Evolutionary conservation across 2,329 filamentous ascomycete genomes (phyloP), one percentile per base, ranked within the genome.

Genomic region (Hymenoscyphus fraxineus): DNA sequence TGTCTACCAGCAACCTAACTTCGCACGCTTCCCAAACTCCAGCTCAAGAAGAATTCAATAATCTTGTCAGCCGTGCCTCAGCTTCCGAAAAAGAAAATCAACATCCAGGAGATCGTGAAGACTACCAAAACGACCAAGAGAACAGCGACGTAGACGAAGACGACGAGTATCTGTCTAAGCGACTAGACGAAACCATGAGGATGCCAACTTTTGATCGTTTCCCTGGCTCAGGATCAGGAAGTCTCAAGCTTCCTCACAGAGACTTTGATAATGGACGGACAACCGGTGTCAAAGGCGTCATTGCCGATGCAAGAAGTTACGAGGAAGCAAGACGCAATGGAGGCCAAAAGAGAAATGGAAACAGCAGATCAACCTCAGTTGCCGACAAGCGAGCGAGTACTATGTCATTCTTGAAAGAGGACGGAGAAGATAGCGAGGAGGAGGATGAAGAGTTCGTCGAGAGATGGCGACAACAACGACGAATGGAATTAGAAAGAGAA

Each of bases 211-310:
- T 83, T 69, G 82, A 81, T 76, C 57, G 58, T 41, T 32, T 63
- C 79, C 78, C 71, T 79, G 82, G 59, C 75, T 77, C 71, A 75
- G 65, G 81, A 80, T 66, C 67, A 10, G 57, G 65, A 6, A 61
- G 58, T 64, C 77, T 91, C 72, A 83, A 82, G 73, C 84, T 90
- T 66, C 86, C 86, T 15, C 86, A 85, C 10, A 80, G 80, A 13
- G 83, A 81, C 63, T 88, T 89, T 73, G 85, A 91, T 75, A 85
- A 80, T 61, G 88, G 89, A 64, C 84, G 86, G 69, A 88, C 90
- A 70, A 94, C 91, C 2, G 91, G 91, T 58, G 91, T 93, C 70
- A 94, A 94, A 80, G 91, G 91, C 67, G 91, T 95, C 76, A 94
- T 95, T 73, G 90, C 91, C 71, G 91, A 95, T 75, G 91, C 91